phyloP scores from a whole-genome alignment of 768 basidiomycete species.

The Lyophyllum atratum region DNA sequence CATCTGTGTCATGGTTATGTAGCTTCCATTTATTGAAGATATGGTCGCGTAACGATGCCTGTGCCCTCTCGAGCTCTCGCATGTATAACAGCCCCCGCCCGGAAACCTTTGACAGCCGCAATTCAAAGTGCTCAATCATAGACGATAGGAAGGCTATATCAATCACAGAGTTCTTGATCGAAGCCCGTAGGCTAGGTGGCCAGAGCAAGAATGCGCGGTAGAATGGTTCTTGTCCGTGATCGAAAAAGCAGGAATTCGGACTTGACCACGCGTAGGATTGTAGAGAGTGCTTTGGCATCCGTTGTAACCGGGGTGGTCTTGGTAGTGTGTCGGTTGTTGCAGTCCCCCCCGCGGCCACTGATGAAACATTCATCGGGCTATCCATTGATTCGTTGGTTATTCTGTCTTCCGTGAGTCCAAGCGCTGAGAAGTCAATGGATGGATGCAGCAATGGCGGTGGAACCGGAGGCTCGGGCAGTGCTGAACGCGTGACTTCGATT shows the following conservation, averaged over 20 bases:
- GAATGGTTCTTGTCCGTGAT: constrained; percentile 19
- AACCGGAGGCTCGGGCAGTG: too few species aligned
- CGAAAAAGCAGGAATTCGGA: constrained; percentile 24
- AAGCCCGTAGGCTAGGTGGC: too few species aligned
- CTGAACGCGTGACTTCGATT: too few species aligned
- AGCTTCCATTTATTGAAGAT: neutral
- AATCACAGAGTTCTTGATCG: neutral
- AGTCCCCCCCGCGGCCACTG: too few species aligned
- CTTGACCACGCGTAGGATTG: constrained; percentile 13
- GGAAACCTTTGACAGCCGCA: neutral
- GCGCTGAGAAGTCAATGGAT: too few species aligned
- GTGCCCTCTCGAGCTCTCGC: neutral
- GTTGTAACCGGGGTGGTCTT: too few species aligned
- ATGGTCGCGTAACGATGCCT: neutral
- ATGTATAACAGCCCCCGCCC: neutral
- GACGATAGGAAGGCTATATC: neutral
- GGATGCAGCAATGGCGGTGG: too few species aligned
- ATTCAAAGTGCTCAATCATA: neutral
- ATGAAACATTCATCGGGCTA: too few species aligned
- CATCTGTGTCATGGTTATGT: neutral
- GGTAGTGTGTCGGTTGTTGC: too few species aligned
- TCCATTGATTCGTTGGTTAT: too few species aligned
- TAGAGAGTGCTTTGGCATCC: neutral
- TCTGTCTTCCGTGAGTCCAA: too few species aligned
- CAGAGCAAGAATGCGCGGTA: constrained; percentile 16